These are phyloP conservation scores for Trichosporon inkin DNA, from an alignment of 1,284 basidiomycete genomes.

Conservation along the genomic window DNA sequence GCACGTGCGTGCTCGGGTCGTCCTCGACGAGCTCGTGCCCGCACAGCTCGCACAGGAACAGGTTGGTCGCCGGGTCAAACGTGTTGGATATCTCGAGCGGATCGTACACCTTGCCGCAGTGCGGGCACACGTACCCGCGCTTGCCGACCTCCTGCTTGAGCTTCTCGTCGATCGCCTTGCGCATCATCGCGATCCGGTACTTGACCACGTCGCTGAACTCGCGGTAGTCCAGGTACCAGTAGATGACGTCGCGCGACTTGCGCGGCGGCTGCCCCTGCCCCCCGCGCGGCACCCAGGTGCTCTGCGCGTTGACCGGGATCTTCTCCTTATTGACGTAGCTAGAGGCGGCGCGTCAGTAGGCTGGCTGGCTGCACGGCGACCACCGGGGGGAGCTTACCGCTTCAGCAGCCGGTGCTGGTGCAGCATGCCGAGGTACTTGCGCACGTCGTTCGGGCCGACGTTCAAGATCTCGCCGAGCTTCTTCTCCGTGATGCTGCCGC, in stretches of 20 bases:
- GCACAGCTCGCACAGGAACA: conserved; percentile 56
- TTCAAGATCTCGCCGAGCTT: conserved; percentile 83
- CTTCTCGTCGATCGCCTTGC: conserved; percentile 78
- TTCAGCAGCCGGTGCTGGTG: conserved; percentile 78
- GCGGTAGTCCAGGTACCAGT: conserved; percentile 95
- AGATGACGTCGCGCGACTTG: conserved; percentile 55
- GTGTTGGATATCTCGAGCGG: conserved; percentile 84
- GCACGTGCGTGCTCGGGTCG: conserved; percentile 57
- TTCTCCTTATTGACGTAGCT: conserved; percentile 49
- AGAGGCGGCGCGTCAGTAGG: conserved; percentile 4
- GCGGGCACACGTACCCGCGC: conserved; percentile 91
- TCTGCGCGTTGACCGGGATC: conserved; percentile 26
- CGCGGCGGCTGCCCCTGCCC: conserved; percentile 13
- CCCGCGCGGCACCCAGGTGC: conserved; percentile 9
- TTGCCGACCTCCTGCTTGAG: conserved; percentile 83
- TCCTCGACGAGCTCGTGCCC: conserved; percentile 80
- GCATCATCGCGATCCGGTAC: conserved; percentile 95
- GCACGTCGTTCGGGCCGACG: conserved; percentile 84
- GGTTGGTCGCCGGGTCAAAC: conserved; percentile 48
- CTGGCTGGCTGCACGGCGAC: not conserved
- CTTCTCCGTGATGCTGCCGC: conserved; percentile 32
- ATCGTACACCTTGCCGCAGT: conserved; percentile 78
- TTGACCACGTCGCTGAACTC: conserved; percentile 95
- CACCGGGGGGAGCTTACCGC: conserved; percentile 57
- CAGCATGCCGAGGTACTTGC: conserved; percentile 77